phyloP scores from a whole-genome alignment of 306 rosid genomes.

The Trifolium fragiferum region DNA sequence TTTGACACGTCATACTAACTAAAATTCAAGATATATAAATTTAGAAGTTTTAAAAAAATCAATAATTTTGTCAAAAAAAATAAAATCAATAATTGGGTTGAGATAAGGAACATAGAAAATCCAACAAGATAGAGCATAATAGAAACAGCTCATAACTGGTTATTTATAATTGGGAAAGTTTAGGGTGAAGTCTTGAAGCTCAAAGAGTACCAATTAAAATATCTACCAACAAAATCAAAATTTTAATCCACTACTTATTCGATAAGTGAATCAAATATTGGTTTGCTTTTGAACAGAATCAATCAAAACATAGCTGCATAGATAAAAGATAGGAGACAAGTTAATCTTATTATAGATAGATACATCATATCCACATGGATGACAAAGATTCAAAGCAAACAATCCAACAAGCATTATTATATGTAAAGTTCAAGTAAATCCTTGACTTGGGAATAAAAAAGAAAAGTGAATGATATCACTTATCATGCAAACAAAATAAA shows the following conservation, averaged over 20 bases:
- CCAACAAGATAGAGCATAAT: not conserved
- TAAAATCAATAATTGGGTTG: no score
- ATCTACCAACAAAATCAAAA: not conserved
- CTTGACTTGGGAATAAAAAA: constrained; percentile 22
- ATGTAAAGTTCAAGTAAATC: constrained; percentile 30
- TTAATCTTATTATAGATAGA: constrained; percentile 6
- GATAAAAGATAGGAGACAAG: not conserved
- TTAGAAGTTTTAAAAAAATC: no score
- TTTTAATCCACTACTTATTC: not conserved
- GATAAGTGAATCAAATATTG: not conserved
- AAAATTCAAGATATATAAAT: no score
- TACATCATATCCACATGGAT: not conserved
- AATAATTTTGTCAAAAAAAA: no score
- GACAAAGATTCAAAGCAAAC: not conserved
- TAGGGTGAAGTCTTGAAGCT: no score
- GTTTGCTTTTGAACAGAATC: not conserved
- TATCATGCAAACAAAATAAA: constrained; percentile 35
- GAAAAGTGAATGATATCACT: constrained; percentile 18
- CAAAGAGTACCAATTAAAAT: not conserved
- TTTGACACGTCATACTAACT: no score
- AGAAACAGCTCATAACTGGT: not conserved
- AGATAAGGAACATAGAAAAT: no score
- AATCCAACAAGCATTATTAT: constrained; percentile 38
- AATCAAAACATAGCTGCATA: constrained; percentile 14
- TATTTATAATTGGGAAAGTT: not conserved